phyloP scores from a whole-genome alignment of 441 rosid genomes.

The Eruca vesicaria region DNA sequence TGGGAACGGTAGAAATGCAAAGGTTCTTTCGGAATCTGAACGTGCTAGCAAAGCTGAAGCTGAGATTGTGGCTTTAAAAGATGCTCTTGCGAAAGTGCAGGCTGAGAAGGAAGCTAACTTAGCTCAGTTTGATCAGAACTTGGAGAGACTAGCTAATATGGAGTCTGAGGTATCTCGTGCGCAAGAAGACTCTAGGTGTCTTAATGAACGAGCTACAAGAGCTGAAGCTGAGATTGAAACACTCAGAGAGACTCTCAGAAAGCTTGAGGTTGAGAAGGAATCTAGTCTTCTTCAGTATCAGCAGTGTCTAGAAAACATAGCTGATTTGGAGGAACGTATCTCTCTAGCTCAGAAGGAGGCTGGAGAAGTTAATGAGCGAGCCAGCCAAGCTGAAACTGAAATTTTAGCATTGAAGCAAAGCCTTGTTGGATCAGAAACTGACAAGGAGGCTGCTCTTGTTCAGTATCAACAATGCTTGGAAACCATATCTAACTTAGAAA shows the following conservation, averaged over 20 bases:
- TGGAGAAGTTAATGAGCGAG: constrained; percentile 59
- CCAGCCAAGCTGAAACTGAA: constrained; percentile 59
- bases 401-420: constrained; percentile 52
- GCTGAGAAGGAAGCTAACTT: constrained; percentile 83
- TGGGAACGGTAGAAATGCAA: constrained; percentile 43
- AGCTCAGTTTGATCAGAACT: constrained; percentile 67
- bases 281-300: constrained; percentile 62
- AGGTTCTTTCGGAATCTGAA: constrained; percentile 62
- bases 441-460: constrained; percentile 61
- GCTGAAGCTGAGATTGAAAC: constrained; percentile 77
- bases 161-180: constrained; percentile 77
- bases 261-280: constrained; percentile 60
- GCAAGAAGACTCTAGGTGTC: constrained; percentile 56
- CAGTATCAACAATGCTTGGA: constrained; percentile 58
- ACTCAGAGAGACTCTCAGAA: constrained; percentile 59
- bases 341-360: constrained; percentile 56
- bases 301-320: constrained; percentile 71
- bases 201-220: constrained; percentile 61
- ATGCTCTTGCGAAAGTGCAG: constrained; percentile 74
- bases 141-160: constrained; percentile 65
- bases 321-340: constrained; percentile 52
- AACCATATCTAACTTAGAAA: constrained; percentile 59
- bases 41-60: constrained; percentile 68
- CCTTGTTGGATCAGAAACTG: constrained; percentile 56
- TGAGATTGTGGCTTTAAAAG: constrained; percentile 71